Percentiles rank a stretch among this genome's conserved stretches.
Evolutionary conservation across 371 early-diverging fungal species (phyloP).

Genomic region (Rhizopus microsporus): DNA sequence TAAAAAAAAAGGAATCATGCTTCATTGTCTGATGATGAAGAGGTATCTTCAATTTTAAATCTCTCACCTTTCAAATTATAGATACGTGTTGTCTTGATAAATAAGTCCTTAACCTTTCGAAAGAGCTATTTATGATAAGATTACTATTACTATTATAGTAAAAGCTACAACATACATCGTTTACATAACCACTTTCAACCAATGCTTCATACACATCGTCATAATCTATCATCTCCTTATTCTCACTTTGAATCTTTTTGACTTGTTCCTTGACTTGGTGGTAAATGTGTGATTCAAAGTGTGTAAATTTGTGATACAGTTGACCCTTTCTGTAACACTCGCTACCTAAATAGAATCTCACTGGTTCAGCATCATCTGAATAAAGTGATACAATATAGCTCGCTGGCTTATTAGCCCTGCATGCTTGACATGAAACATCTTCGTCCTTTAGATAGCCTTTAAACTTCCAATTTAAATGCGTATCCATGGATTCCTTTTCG

Average conservation of each 20-base stretch:
- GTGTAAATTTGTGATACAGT: constrained; percentile 20
- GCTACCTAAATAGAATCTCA: constrained; percentile 20
- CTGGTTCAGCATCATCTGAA: constrained; percentile 3
- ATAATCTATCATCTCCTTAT: constrained; percentile 1
- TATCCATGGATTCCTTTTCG: neutral
- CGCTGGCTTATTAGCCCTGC: constrained; percentile 24
- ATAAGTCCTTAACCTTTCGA: constrained; percentile 2
- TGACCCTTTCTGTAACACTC: constrained; percentile 26
- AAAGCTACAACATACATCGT: constrained; percentile 3
- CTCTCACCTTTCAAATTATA: constrained; percentile 17
- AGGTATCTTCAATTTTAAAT: constrained; percentile 4
- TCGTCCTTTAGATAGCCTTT: neutral
- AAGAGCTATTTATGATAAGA: neutral
- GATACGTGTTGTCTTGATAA: neutral
- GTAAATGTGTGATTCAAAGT: constrained; percentile 25
- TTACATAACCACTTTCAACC: constrained; percentile 2
- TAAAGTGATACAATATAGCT: constrained; percentile 4
- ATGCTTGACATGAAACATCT: constrained; percentile 17
- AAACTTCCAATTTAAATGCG: constrained; percentile 14
- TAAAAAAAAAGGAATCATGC: neutral
- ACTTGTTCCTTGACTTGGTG: constrained; percentile 14
- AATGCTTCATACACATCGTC: neutral
- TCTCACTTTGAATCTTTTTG: constrained; percentile 11
- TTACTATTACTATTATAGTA: neutral
- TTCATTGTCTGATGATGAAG: neutral